Evolutionary conservation across 768 basidiomycete species (phyloP), one percentile per base, ranked within the genome.

Genomic region (Boletus insuetus): DNA sequence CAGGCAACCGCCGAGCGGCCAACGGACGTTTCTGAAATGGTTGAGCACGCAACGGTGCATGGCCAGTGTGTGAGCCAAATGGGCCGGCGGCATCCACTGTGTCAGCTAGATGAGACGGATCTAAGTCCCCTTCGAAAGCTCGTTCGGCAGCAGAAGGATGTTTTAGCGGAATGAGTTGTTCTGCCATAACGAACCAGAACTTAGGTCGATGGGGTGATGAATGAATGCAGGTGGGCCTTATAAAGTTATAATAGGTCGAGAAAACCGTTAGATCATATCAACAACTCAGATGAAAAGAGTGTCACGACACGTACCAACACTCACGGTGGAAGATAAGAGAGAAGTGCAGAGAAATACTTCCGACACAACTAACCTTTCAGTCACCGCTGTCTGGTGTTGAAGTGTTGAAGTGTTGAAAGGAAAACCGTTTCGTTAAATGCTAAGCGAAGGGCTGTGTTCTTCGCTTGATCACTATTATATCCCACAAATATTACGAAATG

Each of bases 81-180:
- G 17, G 48, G 11, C 16, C 31, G 14, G 49, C 46, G n/a, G 34
- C 19, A 5, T 3, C 17, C 10, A 17, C 35, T 4, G 32, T 19
- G 26, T 29, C 26, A 29, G 26, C 26, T 16, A 14, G 13, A 38
- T 35, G 29, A 34, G n/a, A 29, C 10, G 8, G 22, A 35, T 56
- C 34, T 40, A 53, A 22, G n/a, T 48, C 29, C 29, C 9, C 29
- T 29, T 29, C 29, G 29, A 29, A 46, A 22, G 16, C 14, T n/a
- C 40, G 44, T 12, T 53, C 32, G 64, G 14, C 61, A 62, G 24
- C 53, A 55, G 32, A 66, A 65, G 9, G 64, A 66, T 3, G 64
- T 44, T 29, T 29, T 8, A 29, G 29, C 29, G 29, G 29, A 9
- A 29, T 9, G 29, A 29, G 29, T 29, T 29, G 29, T 20, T 56